Evolutionary conservation across 108 stramenopile genomes (phyloP), one percentile per base, ranked within the genome.

Genomic region (Phaeodactylum tricornutum): DNA sequence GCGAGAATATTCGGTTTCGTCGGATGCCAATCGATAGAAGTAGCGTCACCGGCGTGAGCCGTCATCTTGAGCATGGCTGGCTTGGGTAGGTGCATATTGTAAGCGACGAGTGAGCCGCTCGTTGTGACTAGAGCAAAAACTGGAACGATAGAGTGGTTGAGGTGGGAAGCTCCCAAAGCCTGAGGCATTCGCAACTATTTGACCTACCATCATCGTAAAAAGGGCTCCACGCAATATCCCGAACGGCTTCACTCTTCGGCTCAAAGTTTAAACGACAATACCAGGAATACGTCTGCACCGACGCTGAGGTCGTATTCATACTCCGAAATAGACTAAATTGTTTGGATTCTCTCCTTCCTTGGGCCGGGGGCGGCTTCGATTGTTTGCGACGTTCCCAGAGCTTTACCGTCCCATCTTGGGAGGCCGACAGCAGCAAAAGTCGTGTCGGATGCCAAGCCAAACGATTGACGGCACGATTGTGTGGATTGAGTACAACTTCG

Each of bases 21-120:
- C 8, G 88, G 88, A 59, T 90, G 84, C 81, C 81, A 90, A 53
- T 85, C 81, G n/a, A 83, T 56, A 14, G 73, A 71, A 9, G 84
- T 76, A 6, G 88, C 84, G 25, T 90, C 88, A 8, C 88, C 81
- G 8, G 78, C 67, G 61, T 90, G 88, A 7, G 82, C 81, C 3
- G 73, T 64, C 29, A 79, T 66, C 44, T 72, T 79, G 14, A 79
- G 51, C 44, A 74, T 41, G 0, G 84, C 71, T 26, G 51, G 60
- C 31, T 55, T 47, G 7, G 62, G 29, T 4, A 90, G 34, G 27
- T 74, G 67, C 43, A 77, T 67, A 51, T 79, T 81, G 53, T 85
- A 90, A 0, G 80, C 74, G 29, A 82, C 59, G 3, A 90, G 53
- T 17, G 47, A 68, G 20, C 88, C 88, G 58, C 65, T 81, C 20